These are phyloP conservation scores for Dictyostelium intermedium DNA, from an alignment of 78 protist genomes.

Conservation along the genomic window DNA sequence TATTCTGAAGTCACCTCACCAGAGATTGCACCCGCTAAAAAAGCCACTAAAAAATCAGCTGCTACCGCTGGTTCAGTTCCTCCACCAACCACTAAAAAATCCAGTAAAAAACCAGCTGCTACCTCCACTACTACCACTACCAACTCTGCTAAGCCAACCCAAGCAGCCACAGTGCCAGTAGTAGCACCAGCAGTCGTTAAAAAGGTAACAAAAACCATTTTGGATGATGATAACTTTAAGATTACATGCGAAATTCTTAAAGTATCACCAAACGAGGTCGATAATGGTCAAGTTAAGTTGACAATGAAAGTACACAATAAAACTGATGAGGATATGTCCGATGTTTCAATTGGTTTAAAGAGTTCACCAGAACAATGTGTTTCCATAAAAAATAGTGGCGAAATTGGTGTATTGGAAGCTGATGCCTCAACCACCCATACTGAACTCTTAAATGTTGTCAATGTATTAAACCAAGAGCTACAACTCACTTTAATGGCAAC, in stretches of 20 bases:
- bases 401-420: conserved; percentile 62
- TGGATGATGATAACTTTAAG: conserved; percentile 14
- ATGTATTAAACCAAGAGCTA: neutral
- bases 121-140: neutral
- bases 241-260: neutral
- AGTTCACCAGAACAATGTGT: neutral
- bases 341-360: conserved; percentile 12
- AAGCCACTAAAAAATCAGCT: neutral
- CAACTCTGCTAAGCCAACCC: neutral
- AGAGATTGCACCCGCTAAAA: neutral
- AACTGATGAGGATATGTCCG: conserved; percentile 68
- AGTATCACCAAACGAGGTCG: neutral
- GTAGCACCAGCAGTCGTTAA: conserved; percentile 6
- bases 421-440: neutral
- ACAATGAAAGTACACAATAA: conserved; percentile 48
- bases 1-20: conserved; percentile 3
- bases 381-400: neutral
- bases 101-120: neutral
- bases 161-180: neutral
- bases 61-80: neutral
- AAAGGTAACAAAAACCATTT: neutral
- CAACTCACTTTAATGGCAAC: neutral
- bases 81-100: conserved; percentile 21
- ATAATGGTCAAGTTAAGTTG: conserved; percentile 7
- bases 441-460: neutral